Evolutionary conservation across 352 stramenopile species (phyloP).

Genomic region (Hyphochytrium catenoides): DNA sequence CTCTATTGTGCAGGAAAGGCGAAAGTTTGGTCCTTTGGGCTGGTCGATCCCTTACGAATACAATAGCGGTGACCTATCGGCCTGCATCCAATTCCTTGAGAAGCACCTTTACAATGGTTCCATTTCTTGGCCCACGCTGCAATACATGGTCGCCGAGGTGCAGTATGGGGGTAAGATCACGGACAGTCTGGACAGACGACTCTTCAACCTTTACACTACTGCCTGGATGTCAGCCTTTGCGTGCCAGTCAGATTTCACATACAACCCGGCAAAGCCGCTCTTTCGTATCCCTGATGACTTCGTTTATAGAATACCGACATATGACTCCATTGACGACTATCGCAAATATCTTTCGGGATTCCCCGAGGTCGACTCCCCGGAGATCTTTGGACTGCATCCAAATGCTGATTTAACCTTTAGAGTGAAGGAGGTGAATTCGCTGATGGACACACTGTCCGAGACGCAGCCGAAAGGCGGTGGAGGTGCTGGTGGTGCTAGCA

Average conservation of each 20-base stretch:
- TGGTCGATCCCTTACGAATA: conserved; percentile 98
- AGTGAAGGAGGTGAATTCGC: conserved; percentile 81
- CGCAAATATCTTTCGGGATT: conserved; percentile 81
- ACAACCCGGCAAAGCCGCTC: conserved; percentile 79
- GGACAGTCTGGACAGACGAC: conserved; percentile 86
- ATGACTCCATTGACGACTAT: conserved; percentile 79
- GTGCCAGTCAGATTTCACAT: conserved; percentile 63
- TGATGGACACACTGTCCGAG: conserved; percentile 80
- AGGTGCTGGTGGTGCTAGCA: conserved; percentile 53
- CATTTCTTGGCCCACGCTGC: conserved; percentile 92
- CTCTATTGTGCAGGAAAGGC: conserved; percentile 89
- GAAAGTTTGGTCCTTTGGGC: conserved; percentile 92
- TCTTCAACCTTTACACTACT: conserved; percentile 94
- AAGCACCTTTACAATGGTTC: conserved; percentile 94
- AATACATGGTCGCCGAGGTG: conserved; percentile 96
- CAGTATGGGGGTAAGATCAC: conserved; percentile 98
- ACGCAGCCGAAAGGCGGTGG: conserved; percentile 87
- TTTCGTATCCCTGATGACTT: conserved; percentile 92
- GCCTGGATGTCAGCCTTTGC: conserved; percentile 78
- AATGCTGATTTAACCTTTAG: conserved; percentile 95
- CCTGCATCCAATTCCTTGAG: conserved; percentile 93
- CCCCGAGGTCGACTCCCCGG: conserved; percentile 89
- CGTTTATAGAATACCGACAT: conserved; percentile 77
- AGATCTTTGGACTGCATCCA: conserved; percentile 95
- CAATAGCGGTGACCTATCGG: conserved; percentile 91